Evolutionary conservation across 2,329 filamentous ascomycete species (phyloP), one percentile per base, ranked within the genome.

Genomic region (Rhynchosporium secalis): DNA sequence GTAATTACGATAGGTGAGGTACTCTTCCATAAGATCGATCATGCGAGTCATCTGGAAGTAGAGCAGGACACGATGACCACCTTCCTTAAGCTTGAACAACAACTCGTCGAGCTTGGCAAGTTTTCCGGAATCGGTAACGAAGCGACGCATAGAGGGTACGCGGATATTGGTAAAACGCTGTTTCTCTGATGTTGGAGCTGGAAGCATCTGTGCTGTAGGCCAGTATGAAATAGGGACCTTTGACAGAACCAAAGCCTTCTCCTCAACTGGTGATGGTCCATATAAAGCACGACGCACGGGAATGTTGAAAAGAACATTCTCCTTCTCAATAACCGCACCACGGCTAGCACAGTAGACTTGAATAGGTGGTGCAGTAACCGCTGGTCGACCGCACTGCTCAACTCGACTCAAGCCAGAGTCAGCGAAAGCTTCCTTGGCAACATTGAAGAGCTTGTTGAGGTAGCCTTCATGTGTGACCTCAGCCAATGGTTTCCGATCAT

Each of bases 21-120:
- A 99, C 77, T 99, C 95, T 76, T 99, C 95, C 91, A 98, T 98
- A 64, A 99, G 81, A 75, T 99, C 94, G 73, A 99, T 98, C 95
- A 99, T 99, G 73, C 91, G 90, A 3, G 95, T 99, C 95, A 99
- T 99, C 81, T 99, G 95, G 90, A 99, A 99, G 82, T 99, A 99
- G 26, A 99, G 81, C 59, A 99, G 81, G 28, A 99, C 95, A 72
- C 95, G 92, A 71, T 99, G 95, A 41, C 90, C 90, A 66, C 90
- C 91, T 65, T 92, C 89, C 82, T 98, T 99, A 72, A 99, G 87
- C 75, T 92, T 85, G 74, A 90, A 90, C 13, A 99, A 83, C 20
- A 99, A 81, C 68, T 91, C 83, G 74, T 99, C 95, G 56, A 99
- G 81, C 73, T 92, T 92, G 52, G 92, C 93, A 64, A 99, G 85